Evolutionary conservation across 208 protist species (phyloP), one percentile per base, ranked within the genome.

Genomic region (Wallacemonas sp.): DNA sequence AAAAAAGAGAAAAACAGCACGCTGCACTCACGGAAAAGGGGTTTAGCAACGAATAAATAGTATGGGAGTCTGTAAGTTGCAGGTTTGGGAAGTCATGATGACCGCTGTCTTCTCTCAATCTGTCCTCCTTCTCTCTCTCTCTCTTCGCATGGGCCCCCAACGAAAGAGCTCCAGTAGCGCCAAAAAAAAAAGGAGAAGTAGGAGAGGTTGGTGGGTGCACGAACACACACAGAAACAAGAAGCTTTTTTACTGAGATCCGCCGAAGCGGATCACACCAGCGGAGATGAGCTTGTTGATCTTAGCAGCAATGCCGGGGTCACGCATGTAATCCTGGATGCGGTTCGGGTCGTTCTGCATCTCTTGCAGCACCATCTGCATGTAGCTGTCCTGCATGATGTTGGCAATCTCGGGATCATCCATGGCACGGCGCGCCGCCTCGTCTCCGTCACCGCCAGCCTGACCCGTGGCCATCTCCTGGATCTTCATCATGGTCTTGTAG

Each of bases 251-350:
- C 50, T 75, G 3, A 61, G 57, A 67, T 20, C 70, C 59, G 11
- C 91, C 93, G 69, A 97, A 86, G 22, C 87, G 91, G 79, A 99
- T 97, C 69, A 99, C 95, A 62, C 97, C 97, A 46, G 95, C 97
- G 2, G 89, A 91, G 57, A 98, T 85, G n/a, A 99, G 92, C 67
- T 98, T 99, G 64, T 98, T 87, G 67, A 99, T 97, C 82, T 98
- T 98, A 7, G 46, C 72, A 3, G 86, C 64, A 65, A 99, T 90
- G 28, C 61, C 69, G 0, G 96, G 96, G 59, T 98, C 94, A 31
- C 89, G 81, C 89, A 98, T 94, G 87, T 97, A 97, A 22, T 97
- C 88, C 74, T 95, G 74, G 52, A 94, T 77, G 52, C 88, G 87
- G 18, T 73, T 86, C 26, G 91, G 91, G 77, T 97, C 87, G 49